phyloP scores from a whole-genome alignment of 2,329 filamentous ascomycete species.

The Claviceps capensis region DNA sequence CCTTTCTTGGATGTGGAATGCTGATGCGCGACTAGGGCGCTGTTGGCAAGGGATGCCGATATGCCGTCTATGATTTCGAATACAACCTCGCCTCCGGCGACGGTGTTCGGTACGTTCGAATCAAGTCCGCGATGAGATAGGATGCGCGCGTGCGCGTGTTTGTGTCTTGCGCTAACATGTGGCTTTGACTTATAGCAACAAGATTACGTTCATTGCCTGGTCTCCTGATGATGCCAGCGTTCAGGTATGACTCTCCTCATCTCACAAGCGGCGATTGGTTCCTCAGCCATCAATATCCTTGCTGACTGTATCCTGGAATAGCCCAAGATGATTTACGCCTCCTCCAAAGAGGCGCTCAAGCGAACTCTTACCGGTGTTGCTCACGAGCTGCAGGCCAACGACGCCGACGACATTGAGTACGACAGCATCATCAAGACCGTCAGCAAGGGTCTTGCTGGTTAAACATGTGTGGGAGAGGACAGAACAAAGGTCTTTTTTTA shows the following conservation, averaged over 20 bases:
- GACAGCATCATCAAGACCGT: slow-evolving; percentile 53
- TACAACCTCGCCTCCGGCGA: slow-evolving; percentile 60
- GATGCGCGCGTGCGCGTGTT: background rate
- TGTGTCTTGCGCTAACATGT: slow-evolving; percentile 10
- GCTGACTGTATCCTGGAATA: slow-evolving; percentile 18
- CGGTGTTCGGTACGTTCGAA: slow-evolving; percentile 46
- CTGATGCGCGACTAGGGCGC: slow-evolving; percentile 30
- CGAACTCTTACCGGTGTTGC: slow-evolving; percentile 63
- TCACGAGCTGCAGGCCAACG: slow-evolving; percentile 71
- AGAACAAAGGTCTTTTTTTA: background rate
- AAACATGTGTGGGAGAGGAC: slow-evolving; percentile 11
- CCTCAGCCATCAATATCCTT: background rate
- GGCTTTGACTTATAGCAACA: slow-evolving; percentile 40
- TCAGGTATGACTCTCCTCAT: slow-evolving; percentile 41
- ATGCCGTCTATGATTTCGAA: slow-evolving; percentile 76
- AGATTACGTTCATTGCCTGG: slow-evolving; percentile 69
- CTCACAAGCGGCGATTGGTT: background rate
- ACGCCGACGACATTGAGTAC: slow-evolving; percentile 69
- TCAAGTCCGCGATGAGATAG: background rate
- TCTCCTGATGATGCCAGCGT: slow-evolving; percentile 68
- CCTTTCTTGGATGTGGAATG: background rate
- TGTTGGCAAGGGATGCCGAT: slow-evolving; percentile 57
- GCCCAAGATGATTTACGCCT: slow-evolving; percentile 85
- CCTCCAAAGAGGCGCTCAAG: slow-evolving; percentile 78
- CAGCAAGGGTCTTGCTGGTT: slow-evolving; percentile 46